A percentile compares a stretch with the other conserved stretches of the same genome.
Evolutionary conservation across 805 yeast genomes (phyloP).

Genomic region (Schizosaccharomyces osmophilus): DNA sequence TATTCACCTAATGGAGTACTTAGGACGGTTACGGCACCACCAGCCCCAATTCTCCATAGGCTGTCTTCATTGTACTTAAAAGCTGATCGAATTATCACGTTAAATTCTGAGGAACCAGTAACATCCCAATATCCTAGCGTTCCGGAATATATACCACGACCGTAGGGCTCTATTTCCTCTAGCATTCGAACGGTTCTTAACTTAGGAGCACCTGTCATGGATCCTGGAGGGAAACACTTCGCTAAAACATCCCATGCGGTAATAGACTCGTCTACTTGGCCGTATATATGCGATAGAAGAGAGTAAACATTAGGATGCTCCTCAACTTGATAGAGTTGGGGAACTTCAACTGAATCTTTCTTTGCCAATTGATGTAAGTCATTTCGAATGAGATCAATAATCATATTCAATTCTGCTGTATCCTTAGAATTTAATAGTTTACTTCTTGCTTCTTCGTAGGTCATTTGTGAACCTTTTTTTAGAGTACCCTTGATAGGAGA

Average conservation of each 20-base stretch:
- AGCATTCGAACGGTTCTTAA: conserved; percentile 70
- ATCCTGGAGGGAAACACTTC: conserved; percentile 81
- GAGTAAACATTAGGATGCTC: conserved; percentile 82
- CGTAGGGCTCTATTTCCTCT: conserved; percentile 25
- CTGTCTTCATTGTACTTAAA: conserved; percentile 35
- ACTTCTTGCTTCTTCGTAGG: conserved; percentile 18
- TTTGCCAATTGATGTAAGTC: conserved; percentile 50
- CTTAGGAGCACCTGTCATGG: conserved; percentile 99
- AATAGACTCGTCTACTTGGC: conserved; percentile 22
- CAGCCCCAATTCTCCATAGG: conserved; percentile 80
- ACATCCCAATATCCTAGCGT: conserved; percentile 88
- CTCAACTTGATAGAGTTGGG: conserved; percentile 71
- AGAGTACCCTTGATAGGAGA: conserved; percentile 86
- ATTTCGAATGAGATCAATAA: conserved; percentile 83
- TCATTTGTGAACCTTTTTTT: conserved; percentile 24
- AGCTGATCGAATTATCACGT: conserved; percentile 73
- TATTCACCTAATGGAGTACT: conserved; percentile 69
- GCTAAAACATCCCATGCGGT: conserved; percentile 59
- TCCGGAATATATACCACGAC: conserved; percentile 79
- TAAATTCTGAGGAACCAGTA: conserved; percentile 69
- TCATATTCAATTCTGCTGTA: conserved; percentile 88
- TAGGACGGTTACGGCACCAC: conserved; percentile 87
- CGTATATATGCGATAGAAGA: conserved; percentile 69
- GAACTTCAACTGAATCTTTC: conserved; percentile 32
- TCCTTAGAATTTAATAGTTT: conserved; percentile 30